phyloP scores from a whole-genome alignment of 1,139 yeast genomes.

The Saccharomyces pastorianus region DNA sequence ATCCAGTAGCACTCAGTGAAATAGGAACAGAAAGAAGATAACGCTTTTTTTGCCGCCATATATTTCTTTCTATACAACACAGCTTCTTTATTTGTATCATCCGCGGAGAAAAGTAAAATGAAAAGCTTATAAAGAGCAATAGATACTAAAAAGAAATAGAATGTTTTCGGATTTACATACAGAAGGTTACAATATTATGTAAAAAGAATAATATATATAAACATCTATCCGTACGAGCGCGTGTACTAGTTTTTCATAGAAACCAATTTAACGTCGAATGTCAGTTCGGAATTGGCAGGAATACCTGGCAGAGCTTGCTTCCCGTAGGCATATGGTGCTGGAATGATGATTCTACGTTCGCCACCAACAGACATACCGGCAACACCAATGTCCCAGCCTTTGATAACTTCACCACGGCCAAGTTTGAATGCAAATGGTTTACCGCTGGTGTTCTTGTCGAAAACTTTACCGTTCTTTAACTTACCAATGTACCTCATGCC shows the following conservation, averaged over 20 bases:
- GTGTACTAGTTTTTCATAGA: constrained; percentile 48
- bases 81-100: neutral
- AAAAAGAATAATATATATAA: neutral
- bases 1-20: neutral
- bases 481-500: constrained; percentile 98
- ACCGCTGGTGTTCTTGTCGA: constrained; percentile 95
- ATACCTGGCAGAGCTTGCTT: constrained; percentile 90
- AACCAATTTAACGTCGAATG: constrained; percentile 91
- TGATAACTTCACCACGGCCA: constrained; percentile 97
- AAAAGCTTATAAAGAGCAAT: neutral
- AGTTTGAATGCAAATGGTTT: constrained; percentile 86
- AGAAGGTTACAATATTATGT: neutral
- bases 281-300: constrained; percentile 92
- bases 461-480: constrained; percentile 89
- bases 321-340: constrained; percentile 95
- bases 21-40: neutral
- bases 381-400: constrained; percentile 97
- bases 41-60: neutral
- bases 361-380: constrained; percentile 99
- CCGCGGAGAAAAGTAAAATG: neutral
- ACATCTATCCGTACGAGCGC: neutral
- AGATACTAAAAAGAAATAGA: neutral
- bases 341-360: constrained; percentile 94
- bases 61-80: neutral
- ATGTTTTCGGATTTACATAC: neutral